Evolutionary conservation across 768 basidiomycete genomes (phyloP), one percentile per base, ranked within the genome.

Genomic region (Rhizopogon salebrosus): DNA sequence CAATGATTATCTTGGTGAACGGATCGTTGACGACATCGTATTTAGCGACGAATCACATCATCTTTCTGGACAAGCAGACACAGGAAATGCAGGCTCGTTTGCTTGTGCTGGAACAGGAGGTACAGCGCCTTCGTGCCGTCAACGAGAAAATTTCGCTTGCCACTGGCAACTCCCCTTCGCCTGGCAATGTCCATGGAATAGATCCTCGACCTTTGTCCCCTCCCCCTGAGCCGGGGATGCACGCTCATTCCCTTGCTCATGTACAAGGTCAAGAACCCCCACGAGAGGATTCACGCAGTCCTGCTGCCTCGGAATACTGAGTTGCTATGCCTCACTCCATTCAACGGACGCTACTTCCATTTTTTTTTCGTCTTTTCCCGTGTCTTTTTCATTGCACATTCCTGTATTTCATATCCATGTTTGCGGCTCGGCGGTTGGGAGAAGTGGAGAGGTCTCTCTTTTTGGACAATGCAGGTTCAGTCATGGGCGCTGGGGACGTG

Each of bases 71-170:
- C 70, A 81, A 82, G 61, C 72, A 80, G 38, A 90, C 88, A 64
- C 79, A 83, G 57, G 80, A 84, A 60, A 73, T 92, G 65, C 82
- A 85, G 66, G 76, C 76, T 53, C 85, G 88, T 60, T 77, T 92
- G 54, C 72, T 73, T 13, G 70, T 76, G 24, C 65, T 89, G 41
- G 89, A 92, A 62, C 71, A 76, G 49, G 90, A 92, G 66, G 82
- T 89, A 49, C 63, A 77, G 48, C 73, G 89, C 55, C 79, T 92
- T 41, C 83, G 87, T 52, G 73, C 80, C 7, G 75, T 92, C 59
- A 92, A 91, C 68, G 89, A 91, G 75, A 88, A 89, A 70, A 89
- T 92, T 22, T 85, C 88, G 3, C 82, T 91, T 23, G 79, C 78
- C 53, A 71, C 79, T 38, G 69, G 75, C 52, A 74, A 74, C 53